Evolutionary conservation across 164 flowering plant genomes (phyloP).

Genomic region (Piper longum): DNA sequence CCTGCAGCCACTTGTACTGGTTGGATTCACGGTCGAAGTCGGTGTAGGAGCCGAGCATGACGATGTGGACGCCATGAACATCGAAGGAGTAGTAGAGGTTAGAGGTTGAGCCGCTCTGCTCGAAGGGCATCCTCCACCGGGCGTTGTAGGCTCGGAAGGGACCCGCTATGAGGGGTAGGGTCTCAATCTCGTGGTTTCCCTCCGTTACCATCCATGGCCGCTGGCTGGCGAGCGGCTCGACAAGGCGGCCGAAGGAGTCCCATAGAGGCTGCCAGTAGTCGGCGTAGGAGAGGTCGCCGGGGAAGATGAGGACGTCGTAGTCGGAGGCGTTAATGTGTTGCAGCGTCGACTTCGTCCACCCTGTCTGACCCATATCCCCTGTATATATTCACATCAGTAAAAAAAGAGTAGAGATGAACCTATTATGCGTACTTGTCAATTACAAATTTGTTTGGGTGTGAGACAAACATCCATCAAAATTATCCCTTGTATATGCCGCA

Average conservation of each 20-base stretch:
- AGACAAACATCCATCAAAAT: too few relatives aligned
- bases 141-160: slow-evolving; percentile 64
- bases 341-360: slow-evolving; percentile 66
- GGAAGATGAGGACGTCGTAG: slow-evolving; percentile 57
- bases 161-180: slow-evolving; percentile 15
- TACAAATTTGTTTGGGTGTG: too few relatives aligned
- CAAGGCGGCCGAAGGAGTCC: slow-evolving; percentile 74
- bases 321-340: slow-evolving; percentile 37
- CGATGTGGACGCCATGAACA: slow-evolving; percentile 51
- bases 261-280: slow-evolving; percentile 42
- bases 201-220: slow-evolving; percentile 91
- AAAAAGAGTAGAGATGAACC: too few relatives aligned
- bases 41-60: slow-evolving; percentile 74
- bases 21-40: slow-evolving; percentile 38
- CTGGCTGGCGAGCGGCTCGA: slow-evolving; percentile 67
- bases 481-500: too few relatives aligned
- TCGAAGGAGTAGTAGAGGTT: slow-evolving; percentile 86
- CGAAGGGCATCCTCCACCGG: slow-evolving; percentile 74
- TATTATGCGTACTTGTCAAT: too few relatives aligned
- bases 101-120: slow-evolving; percentile 52
- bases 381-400: background rate
- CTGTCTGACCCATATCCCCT: slow-evolving; percentile 88
- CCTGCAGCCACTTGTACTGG: slow-evolving; percentile 55
- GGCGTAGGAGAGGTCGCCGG: slow-evolving; percentile 80
- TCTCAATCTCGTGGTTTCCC: slow-evolving; percentile 83